Evolutionary conservation across 2,329 filamentous ascomycete species (phyloP), one percentile per base, ranked within the genome.

Genomic region (Fusarium luffae): DNA sequence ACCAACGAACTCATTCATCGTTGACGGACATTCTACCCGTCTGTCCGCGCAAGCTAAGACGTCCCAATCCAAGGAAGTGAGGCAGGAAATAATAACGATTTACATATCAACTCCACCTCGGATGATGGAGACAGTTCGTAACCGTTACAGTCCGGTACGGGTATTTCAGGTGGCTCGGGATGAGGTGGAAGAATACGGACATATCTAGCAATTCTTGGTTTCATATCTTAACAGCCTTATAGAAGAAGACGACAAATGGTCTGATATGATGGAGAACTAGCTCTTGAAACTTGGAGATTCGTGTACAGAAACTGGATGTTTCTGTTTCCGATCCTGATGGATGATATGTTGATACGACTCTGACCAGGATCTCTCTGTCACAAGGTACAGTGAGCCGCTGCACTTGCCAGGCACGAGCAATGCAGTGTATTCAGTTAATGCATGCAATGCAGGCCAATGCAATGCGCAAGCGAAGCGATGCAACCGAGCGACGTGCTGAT

Each of bases 211-310:
- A 41, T 61, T 47, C 44, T 42, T 60, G 54, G 62, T 68, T 62
- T 48, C 58, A 54, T 46, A 49, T 64, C 49, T 46, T 34, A 48
- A 61, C 21, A 52, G 63, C 62, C 61, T 55, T 73, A 59, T 54
- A 34, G 37, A 43, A 70, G 60, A 66, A 51, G 42, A 41, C 42
- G 67, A 71, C 64, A 54, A 54, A 52, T 27, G 49, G 18, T 37
- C 18, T 37, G 34, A 37, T 37, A 41, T 41, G 19, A 52, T 19
- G 42, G 42, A 25, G 63, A 59, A 43, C 49, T 44, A 63, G 70
- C 68, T 57, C 44, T 44, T 70, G 68, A 71, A 74, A 71, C 71
- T 44, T 63, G 67, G 32, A 63, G 54, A 66, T 49, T 66, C 62
- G 62, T 48, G 47, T 66, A 58, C 54, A 55, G 60, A 63, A 54